Evolutionary conservation across 805 yeast genomes (phyloP), one percentile per base, ranked within the genome.

Genomic region (Wickerhamiella allomyrinae): DNA sequence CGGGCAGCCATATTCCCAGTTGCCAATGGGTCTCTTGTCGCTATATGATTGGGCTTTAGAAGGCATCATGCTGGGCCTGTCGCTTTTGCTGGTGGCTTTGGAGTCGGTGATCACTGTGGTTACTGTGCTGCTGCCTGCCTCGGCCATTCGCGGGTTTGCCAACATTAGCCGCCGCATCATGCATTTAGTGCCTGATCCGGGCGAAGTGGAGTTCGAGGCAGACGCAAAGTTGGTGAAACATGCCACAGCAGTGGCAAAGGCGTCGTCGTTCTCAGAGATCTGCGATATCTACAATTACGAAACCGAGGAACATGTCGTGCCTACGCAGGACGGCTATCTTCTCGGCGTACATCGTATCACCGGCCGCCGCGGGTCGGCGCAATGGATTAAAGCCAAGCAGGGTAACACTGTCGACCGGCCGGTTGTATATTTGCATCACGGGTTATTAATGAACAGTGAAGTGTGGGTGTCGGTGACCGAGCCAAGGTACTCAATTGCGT

Each of bases 351-450:
- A 87, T 54, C 65, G 94, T 37, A 67, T 84, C 6, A 58, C 49
- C 11, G 61, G 58, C 10, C 49, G 27, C 2, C 11, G 3, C 4
- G 38, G 23, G 14, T n/a, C 14, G 8, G 13, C 25, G 6, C 20
- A 34, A 15, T 6, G 10, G 4, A 27, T 27, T 13, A 14, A 27
- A 13, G 14, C 14, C 17, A 7, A 17, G 14, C 10, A 34, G 7
- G 39, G 13, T 7, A 14, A 23, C n/a, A n/a, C 6, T 9, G 13
- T 24, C 7, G 9, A 7, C 20, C 54, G 34, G 38, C 66, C 66
- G 0, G 78, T 79, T 1, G 81, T 82, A 0, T 89, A 82, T 57
- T 69, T 89, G 41, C 97, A 89, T 57, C 97, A 89, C 56, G 97
- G 97, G 0, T 65, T 89, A 40, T 66, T 89, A 46, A 87, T 86